Evolutionary conservation across 2,329 filamentous ascomycete genomes (phyloP).

Genomic region (Cytospora leucostoma): DNA sequence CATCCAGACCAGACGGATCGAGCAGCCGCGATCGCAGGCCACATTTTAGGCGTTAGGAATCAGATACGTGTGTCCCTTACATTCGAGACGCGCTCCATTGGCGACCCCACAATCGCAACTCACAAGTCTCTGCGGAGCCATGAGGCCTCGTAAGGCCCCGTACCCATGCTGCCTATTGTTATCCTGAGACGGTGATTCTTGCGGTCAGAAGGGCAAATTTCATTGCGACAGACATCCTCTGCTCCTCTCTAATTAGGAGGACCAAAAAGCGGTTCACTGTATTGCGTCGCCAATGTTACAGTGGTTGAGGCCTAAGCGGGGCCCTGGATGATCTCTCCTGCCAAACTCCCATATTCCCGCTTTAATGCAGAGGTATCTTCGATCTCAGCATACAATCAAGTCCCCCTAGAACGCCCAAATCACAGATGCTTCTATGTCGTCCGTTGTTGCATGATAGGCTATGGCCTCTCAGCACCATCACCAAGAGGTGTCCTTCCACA

Average conservation of each 20-base stretch:
- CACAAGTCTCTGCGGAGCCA: not conserved
- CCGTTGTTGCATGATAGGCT: not conserved
- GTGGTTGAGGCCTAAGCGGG: slow-evolving; percentile 3
- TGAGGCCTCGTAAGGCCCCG: slow-evolving; percentile 4
- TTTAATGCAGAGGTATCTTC: not conserved
- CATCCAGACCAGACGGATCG: not conserved
- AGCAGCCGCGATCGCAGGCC: not conserved
- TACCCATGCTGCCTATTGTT: not conserved
- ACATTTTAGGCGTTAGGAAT: not conserved
- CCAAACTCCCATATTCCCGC: not conserved
- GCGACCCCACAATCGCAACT: not conserved
- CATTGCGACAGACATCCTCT: not conserved
- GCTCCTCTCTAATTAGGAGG: not conserved
- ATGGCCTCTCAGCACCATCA: not conserved
- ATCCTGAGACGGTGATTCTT: slow-evolving; percentile 18
- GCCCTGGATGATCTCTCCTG: not conserved
- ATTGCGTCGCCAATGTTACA: not conserved
- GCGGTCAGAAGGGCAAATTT: slow-evolving; percentile 7
- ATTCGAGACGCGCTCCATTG: not conserved
- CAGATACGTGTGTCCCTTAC: slow-evolving; percentile 1
- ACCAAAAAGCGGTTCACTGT: not conserved
- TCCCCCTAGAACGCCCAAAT: slow-evolving; percentile 3
- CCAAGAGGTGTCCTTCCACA: not conserved
- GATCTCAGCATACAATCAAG: not conserved
- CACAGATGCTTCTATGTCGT: slow-evolving; percentile 6